Conservation (phyloP, 208 protist genomes). For the Kentomonas sorsogonicus region DNA sequence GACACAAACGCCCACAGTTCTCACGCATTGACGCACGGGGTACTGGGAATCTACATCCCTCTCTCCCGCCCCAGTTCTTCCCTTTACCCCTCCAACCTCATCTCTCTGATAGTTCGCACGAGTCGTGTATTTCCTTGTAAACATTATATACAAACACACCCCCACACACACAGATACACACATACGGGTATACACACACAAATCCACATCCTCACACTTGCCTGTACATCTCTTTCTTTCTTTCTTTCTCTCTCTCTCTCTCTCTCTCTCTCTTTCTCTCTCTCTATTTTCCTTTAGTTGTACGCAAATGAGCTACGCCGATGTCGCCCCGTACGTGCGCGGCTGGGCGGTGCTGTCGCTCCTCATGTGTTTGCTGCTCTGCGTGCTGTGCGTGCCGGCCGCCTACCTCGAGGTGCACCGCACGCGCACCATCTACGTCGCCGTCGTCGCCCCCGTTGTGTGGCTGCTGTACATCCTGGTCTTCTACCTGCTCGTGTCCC, state of each 20-base stretch:
- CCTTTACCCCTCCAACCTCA: too few relatives aligned
- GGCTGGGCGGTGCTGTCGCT: slow-evolving; percentile 54
- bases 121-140: too few relatives aligned
- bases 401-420: slow-evolving; percentile 31
- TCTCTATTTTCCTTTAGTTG: background rate
- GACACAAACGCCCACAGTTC: too few relatives aligned
- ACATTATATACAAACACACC: too few relatives aligned
- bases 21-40: too few relatives aligned
- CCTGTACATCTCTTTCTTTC: background rate
- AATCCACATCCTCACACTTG: background rate
- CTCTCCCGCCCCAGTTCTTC: too few relatives aligned
- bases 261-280: background rate
- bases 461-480: slow-evolving; percentile 44
- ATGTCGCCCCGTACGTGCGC: slow-evolving; percentile 20
- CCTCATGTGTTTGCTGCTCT: slow-evolving; percentile 39
- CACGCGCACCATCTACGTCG: slow-evolving; percentile 44
- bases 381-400: slow-evolving; percentile 37
- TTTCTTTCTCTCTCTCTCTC: slow-evolving; percentile 8
- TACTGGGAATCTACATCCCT: too few relatives aligned
- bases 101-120: too few relatives aligned
- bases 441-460: slow-evolving; percentile 34
- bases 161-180: too few relatives aligned
- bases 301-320: background rate
- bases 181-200: too few relatives aligned
- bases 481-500: slow-evolving; percentile 49